Evolutionary conservation across 495 filamentous ascomycete species (phyloP).

Genomic region (Penicillium argentinense): DNA sequence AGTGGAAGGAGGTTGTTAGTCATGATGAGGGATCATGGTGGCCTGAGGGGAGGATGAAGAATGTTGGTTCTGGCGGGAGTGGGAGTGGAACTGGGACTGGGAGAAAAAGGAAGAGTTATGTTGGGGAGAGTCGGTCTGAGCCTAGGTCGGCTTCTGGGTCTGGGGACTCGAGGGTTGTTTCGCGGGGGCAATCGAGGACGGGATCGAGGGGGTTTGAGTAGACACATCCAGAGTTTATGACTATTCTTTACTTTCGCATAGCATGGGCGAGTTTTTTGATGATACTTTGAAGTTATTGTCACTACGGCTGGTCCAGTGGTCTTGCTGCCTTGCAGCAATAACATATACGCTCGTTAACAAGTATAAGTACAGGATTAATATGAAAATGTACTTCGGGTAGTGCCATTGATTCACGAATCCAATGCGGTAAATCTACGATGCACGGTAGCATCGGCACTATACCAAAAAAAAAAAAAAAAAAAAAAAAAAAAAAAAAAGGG

Average conservation of each 20-base stretch:
- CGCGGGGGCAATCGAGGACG: slow-evolving; percentile 6
- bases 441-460: slow-evolving; percentile 5
- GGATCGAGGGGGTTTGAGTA: slow-evolving; percentile 7
- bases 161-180: slow-evolving; percentile 13
- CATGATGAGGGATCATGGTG: slow-evolving; percentile 20
- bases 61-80: background rate
- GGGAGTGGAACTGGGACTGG: background rate
- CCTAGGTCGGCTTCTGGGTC: slow-evolving; percentile 1
- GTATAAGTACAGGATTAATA: no score
- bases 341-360: no score
- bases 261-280: no score
- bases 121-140: background rate
- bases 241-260: no score
- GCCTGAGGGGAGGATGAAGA: slow-evolving; percentile 9
- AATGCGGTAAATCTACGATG: no score
- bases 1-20: slow-evolving; percentile 17
- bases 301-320: no score
- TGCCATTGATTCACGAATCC: no score
- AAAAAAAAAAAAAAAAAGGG: slow-evolving; percentile 22
- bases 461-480: slow-evolving; percentile 17
- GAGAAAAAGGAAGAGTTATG: slow-evolving; percentile 3
- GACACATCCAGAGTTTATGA: no score
- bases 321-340: no score
- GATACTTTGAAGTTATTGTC: no score
- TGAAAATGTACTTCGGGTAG: no score